Evolutionary conservation across 345 rosid genomes (phyloP).

Genomic region (Rhodamnia rubescens): DNA sequence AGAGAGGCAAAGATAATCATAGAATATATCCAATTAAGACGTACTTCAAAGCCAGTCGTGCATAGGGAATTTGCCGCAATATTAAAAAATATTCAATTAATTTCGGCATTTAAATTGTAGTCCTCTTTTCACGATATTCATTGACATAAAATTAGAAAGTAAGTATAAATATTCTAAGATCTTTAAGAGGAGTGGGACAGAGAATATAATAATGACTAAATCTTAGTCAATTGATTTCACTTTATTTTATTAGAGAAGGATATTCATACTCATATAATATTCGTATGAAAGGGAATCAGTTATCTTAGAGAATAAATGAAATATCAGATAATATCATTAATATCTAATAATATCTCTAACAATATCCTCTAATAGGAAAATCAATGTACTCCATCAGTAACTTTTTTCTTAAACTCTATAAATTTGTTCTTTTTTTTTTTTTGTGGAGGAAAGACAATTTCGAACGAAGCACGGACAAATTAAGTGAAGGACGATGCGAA

Average conservation of each 20-base stretch:
- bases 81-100: background rate
- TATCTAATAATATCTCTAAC: too few species aligned
- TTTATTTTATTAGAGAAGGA: too few species aligned
- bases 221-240: too few species aligned
- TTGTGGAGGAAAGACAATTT: background rate
- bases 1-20: background rate
- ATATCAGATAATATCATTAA: too few species aligned
- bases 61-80: background rate
- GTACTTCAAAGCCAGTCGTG: background rate
- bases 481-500: background rate
- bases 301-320: too few species aligned
- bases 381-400: too few species aligned
- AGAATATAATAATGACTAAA: too few species aligned
- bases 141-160: background rate
- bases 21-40: background rate
- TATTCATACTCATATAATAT: too few species aligned
- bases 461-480: background rate
- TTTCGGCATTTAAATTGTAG: background rate
- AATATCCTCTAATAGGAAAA: too few species aligned
- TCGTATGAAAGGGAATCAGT: too few species aligned
- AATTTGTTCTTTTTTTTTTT: background rate
- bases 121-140: background rate
- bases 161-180: too few species aligned
- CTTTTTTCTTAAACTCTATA: background rate
- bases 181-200: too few species aligned